Percentiles rank a stretch among this genome's conserved stretches.
phyloP scores from a whole-genome alignment of 1,284 basidiomycete species.

The Cystobasidium sp. region DNA sequence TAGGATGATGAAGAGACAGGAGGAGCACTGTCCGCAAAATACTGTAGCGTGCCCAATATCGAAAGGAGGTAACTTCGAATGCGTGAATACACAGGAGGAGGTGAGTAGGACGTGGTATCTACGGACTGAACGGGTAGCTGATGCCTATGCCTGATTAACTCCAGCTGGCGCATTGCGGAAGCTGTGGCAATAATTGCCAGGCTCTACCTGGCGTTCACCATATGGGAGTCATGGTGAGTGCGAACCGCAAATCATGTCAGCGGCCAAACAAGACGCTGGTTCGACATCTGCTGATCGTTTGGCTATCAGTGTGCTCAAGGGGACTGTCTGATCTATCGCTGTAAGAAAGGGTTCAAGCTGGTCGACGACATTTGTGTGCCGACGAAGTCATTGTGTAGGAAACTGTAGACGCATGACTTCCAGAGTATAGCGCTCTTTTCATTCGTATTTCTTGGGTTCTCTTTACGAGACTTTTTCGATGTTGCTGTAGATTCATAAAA shows the following conservation, averaged over 20 bases:
- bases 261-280: too few relatives aligned
- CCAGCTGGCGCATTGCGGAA: background rate
- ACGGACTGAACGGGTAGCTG: background rate
- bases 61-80: background rate
- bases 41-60: background rate
- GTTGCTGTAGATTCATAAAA: too few relatives aligned
- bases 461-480: too few relatives aligned
- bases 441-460: too few relatives aligned
- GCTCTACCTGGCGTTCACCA: background rate
- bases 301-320: background rate
- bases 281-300: too few relatives aligned
- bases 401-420: too few relatives aligned
- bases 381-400: too few relatives aligned
- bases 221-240: background rate
- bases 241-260: too few relatives aligned
- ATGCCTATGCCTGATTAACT: background rate
- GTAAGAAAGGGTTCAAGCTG: background rate
- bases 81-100: background rate
- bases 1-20: background rate
- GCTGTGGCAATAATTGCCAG: background rate
- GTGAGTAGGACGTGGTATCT: background rate
- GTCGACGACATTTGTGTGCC: too few relatives aligned
- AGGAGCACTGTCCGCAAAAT: background rate
- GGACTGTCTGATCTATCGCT: background rate
- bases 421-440: too few relatives aligned